These are phyloP conservation scores for Fusarium staphyleae DNA, from an alignment of 2,329 filamentous ascomycete genomes.

Conservation along the genomic window DNA sequence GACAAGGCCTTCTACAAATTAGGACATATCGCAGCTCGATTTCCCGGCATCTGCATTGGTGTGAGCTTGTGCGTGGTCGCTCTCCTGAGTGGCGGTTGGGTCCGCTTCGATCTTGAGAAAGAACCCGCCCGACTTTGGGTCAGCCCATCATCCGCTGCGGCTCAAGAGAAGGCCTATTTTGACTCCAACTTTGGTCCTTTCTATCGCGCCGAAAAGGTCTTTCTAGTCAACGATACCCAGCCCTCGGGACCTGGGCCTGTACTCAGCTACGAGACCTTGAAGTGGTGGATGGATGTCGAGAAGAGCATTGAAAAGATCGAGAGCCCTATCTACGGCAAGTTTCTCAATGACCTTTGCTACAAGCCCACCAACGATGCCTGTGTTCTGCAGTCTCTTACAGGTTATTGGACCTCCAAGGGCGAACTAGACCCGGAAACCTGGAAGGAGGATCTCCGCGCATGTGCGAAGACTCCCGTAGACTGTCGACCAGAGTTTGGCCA, in stretches of 20 bases:
- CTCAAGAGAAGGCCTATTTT: slow-evolving; percentile 92
- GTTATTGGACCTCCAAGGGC: slow-evolving; percentile 77
- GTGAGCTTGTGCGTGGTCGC: slow-evolving; percentile 77
- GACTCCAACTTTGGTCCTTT: slow-evolving; percentile 94
- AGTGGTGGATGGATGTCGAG: slow-evolving; percentile 95
- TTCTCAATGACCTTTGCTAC: slow-evolving; percentile 86
- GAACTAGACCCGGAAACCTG: slow-evolving; percentile 60
- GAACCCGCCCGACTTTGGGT: slow-evolving; percentile 96
- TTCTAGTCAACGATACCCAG: slow-evolving; percentile 86
- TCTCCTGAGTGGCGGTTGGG: slow-evolving; percentile 85
- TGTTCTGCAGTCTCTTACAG: slow-evolving; percentile 90
- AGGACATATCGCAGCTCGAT: slow-evolving; percentile 80
- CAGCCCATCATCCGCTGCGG: slow-evolving; percentile 89
- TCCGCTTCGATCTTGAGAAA: slow-evolving; percentile 86
- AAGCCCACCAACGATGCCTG: slow-evolving; percentile 91
- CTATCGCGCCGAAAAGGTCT: slow-evolving; percentile 91
- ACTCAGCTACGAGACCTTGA: slow-evolving; percentile 84
- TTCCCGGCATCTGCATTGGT: slow-evolving; percentile 83
- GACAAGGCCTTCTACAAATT: slow-evolving; percentile 82
- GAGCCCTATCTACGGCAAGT: slow-evolving; percentile 71
- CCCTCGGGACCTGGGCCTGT: slow-evolving; percentile 73
- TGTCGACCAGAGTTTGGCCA: slow-evolving; percentile 91
- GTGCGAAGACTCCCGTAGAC: slow-evolving; percentile 78
- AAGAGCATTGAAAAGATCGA: slow-evolving; percentile 75
- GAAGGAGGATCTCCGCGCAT: slow-evolving; percentile 74